Base-by-base conservation (phyloP, 192 early-diverging fungal species). In the Mortierella antarctica region DNA sequence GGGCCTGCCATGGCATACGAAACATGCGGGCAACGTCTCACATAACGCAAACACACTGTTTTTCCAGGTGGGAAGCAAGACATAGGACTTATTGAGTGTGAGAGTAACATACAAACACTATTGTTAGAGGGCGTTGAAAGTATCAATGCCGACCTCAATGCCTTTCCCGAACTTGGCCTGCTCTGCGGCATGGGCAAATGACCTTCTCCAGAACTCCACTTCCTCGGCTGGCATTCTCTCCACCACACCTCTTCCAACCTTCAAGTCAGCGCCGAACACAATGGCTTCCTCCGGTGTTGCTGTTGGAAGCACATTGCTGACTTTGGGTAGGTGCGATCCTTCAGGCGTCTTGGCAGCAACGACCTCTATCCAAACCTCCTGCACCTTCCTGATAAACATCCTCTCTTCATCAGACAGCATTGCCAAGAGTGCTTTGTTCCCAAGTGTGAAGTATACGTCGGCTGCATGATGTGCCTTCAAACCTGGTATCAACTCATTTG, bases 191-290 rank as follows among this genome's bases (percentile, higher is more conserved):
- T 31, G 40, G 1, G 39, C 57, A 63, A 50, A 7, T 12, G 58
- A 60, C 15, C 50, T 15, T 61, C 44, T 61, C 68, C 68, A 70
- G 50, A 70, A 70, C 50, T 23, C 40, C 39, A 61, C 45, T 23
- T 61, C 57, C 1, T 61, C 58, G 7, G 6, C 2, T 0, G 58
- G 18, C 58, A 70, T 44, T 39, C 68, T 18, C 39, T 61, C 68
- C 7, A 41, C 40, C 5, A 44, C 58, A 21, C 31, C 68, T 7
- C 39, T 6, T n/a, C 49, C 31, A 7, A 70, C 13, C 23, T 59
- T 7, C 44, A 70, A 39, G 14, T 70, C 68, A 7, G 41, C 23
- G 4, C 50, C 58, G 41, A 70, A 70, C 2, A 70, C 58, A 2
- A 70, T 49, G 5, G 57, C 57, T 18, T 70, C 68, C 14, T 61